These are phyloP conservation scores for Neofusicoccum umdonicola DNA, from an alignment of 2,329 filamentous ascomycete genomes.

Conservation along the genomic window DNA sequence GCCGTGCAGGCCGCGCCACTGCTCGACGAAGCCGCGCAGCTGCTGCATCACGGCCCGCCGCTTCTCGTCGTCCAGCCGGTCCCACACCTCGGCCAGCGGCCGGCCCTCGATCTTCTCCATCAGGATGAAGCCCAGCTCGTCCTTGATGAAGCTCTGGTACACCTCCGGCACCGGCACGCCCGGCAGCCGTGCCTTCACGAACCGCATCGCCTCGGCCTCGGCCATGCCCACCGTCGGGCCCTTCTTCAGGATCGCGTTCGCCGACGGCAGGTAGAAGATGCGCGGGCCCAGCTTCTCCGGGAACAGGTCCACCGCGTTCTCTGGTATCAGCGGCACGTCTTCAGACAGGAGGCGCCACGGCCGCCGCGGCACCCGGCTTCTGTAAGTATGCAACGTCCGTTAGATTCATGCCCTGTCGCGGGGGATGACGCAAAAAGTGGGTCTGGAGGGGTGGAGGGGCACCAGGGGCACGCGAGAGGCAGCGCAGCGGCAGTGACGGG, in stretches of 20 bases:
- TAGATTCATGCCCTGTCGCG: not conserved
- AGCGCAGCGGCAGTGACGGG: not conserved
- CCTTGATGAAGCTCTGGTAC: slow-evolving; percentile 16
- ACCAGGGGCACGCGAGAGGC: not conserved
- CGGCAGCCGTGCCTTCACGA: not conserved
- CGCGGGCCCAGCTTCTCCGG: slow-evolving; percentile 15
- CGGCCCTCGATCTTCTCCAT: slow-evolving; percentile 24
- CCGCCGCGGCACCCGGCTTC: slow-evolving; percentile 11
- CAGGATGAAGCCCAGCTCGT: slow-evolving; percentile 19
- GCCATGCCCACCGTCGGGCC: slow-evolving; percentile 15
- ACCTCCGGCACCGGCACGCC: slow-evolving; percentile 5
- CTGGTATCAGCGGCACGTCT: slow-evolving; percentile 14
- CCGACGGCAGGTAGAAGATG: slow-evolving; percentile 15
- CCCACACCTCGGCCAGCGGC: slow-evolving; percentile 19
- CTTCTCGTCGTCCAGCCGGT: slow-evolving; percentile 13
- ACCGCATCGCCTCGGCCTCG: slow-evolving; percentile 15
- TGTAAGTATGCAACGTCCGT: slow-evolving; percentile 14
- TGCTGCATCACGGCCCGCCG: slow-evolving; percentile 17
- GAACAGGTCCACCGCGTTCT: slow-evolving; percentile 15
- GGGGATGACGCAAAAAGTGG: slow-evolving; percentile 12
- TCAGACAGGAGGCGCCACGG: slow-evolving; percentile 14
- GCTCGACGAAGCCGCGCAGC: slow-evolving; percentile 18
- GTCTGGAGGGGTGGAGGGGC: not conserved
- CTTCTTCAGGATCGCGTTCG: slow-evolving; percentile 15
- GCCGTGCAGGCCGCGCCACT: slow-evolving; percentile 20